These are phyloP conservation scores for Scleroderma bovista DNA, from an alignment of 768 basidiomycete genomes.

Conservation along the genomic window DNA sequence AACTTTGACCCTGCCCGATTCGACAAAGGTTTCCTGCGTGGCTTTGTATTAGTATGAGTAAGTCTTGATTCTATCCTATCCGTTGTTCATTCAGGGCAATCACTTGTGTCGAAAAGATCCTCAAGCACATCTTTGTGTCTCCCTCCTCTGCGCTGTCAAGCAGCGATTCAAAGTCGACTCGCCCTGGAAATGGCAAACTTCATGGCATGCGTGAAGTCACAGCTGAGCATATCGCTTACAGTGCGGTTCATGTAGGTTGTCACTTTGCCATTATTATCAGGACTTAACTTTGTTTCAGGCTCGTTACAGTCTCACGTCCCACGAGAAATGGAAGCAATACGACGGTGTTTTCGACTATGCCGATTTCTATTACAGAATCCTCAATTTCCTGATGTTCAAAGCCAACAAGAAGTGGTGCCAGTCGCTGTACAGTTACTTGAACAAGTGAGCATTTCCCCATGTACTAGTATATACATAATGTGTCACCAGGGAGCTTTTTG, in stretches of 20 bases:
- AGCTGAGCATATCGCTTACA: conserved; percentile 6
- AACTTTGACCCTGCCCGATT: neutral
- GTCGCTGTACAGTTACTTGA: too few species aligned
- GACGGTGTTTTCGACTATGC: conserved; percentile 1
- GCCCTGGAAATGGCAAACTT: neutral
- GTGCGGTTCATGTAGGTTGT: neutral
- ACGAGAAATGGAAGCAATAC: neutral
- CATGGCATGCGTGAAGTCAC: neutral
- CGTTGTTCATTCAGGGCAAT: too few species aligned
- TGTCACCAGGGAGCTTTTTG: too few species aligned
- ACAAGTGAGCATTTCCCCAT: too few species aligned
- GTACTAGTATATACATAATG: too few species aligned
- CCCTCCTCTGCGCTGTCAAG: neutral
- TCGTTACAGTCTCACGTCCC: neutral
- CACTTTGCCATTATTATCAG: neutral
- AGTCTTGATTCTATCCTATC: too few species aligned
- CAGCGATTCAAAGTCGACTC: neutral
- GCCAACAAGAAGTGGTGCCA: too few species aligned
- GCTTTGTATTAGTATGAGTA: conserved; percentile 1
- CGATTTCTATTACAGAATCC: conserved; percentile 1
- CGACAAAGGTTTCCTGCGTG: neutral
- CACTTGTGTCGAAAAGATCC: neutral
- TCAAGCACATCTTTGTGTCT: neutral
- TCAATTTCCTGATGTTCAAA: neutral
- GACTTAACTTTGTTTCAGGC: neutral